phyloP scores from a whole-genome alignment of 257 asterid genomes.

The Nicotiana undulata region DNA sequence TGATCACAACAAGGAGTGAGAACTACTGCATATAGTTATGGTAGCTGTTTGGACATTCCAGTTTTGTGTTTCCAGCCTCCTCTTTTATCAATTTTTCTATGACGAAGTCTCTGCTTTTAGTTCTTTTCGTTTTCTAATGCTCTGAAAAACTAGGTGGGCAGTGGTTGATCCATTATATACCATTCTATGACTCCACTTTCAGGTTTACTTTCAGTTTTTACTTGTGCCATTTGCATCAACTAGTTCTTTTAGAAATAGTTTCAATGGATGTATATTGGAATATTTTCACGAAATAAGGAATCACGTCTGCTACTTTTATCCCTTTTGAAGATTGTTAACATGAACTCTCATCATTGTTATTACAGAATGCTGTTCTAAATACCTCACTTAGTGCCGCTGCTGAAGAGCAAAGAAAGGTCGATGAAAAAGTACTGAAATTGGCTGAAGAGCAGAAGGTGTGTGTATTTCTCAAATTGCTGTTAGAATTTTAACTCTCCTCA shows the following conservation, averaged over 20 bases:
- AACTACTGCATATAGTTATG: neutral
- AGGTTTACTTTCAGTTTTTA: neutral
- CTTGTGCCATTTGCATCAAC: neutral
- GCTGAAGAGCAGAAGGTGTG: slow-evolving; percentile 84
- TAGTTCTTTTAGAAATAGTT: neutral
- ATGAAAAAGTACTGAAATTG: slow-evolving; percentile 56
- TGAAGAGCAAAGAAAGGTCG: slow-evolving; percentile 58
- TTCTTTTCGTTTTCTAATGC: neutral
- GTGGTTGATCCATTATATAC: neutral
- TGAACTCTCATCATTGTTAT: slow-evolving; percentile 3
- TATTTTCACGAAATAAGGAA: neutral
- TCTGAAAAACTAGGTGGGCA: neutral
- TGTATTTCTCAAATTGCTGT: slow-evolving; percentile 3
- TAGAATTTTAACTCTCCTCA: slow-evolving; percentile 2
- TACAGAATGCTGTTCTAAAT: slow-evolving; percentile 70
- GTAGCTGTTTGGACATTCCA: neutral
- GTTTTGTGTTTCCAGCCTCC: neutral
- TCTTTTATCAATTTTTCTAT: neutral
- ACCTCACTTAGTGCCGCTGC: slow-evolving; percentile 46
- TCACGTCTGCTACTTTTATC: neutral
- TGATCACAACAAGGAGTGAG: neutral
- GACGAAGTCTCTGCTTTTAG: neutral
- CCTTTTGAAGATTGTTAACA: slow-evolving; percentile 3
- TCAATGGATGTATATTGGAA: neutral
- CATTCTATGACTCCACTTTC: neutral